Conservation (phyloP, 805 yeast species). For the Wickerhamiella occidentalis region DNA sequence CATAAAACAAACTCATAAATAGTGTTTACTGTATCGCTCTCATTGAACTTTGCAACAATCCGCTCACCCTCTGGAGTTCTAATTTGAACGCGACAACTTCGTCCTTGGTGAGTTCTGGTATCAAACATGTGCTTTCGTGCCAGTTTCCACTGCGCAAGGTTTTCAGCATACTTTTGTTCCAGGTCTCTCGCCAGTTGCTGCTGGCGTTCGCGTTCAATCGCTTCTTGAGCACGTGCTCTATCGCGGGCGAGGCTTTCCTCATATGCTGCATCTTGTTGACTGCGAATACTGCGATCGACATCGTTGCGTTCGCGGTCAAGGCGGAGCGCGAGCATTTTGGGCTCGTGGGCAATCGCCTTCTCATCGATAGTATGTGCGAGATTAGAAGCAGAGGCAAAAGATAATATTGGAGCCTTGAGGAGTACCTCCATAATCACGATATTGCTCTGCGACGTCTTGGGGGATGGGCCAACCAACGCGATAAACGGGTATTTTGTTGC, state of each 20-base stretch:
- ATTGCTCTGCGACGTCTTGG: constrained; percentile 28
- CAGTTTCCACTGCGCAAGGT: constrained; percentile 34
- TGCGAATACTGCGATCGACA: constrained; percentile 42
- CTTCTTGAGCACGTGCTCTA: constrained; percentile 29
- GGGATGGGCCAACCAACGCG: constrained; percentile 61
- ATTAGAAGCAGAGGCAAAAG: background rate
- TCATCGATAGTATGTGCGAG: constrained; percentile 35
- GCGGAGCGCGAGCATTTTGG: constrained; percentile 47
- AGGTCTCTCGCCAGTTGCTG: constrained; percentile 19
- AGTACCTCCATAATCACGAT: constrained; percentile 49
- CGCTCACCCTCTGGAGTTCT: constrained; percentile 55
- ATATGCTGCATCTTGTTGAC: constrained; percentile 69
- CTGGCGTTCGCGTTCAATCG: constrained; percentile 21
- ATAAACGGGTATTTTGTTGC: constrained; percentile 71
- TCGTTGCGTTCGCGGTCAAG: constrained; percentile 51
- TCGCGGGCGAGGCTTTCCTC: constrained; percentile 60
- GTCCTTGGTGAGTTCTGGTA: constrained; percentile 13
- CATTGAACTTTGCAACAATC: constrained; percentile 37
- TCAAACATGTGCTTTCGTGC: constrained; percentile 35
- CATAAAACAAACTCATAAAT: constrained; percentile 63
- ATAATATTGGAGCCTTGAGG: constrained; percentile 39
- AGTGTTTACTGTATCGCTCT: constrained; percentile 42
- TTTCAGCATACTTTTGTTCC: constrained; percentile 11
- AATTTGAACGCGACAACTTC: constrained; percentile 49
- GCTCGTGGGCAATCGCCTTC: constrained; percentile 46